Evolutionary conservation across 1,139 yeast genomes (phyloP), one percentile per base, ranked within the genome.

Genomic region (Candida tunisiensis): DNA sequence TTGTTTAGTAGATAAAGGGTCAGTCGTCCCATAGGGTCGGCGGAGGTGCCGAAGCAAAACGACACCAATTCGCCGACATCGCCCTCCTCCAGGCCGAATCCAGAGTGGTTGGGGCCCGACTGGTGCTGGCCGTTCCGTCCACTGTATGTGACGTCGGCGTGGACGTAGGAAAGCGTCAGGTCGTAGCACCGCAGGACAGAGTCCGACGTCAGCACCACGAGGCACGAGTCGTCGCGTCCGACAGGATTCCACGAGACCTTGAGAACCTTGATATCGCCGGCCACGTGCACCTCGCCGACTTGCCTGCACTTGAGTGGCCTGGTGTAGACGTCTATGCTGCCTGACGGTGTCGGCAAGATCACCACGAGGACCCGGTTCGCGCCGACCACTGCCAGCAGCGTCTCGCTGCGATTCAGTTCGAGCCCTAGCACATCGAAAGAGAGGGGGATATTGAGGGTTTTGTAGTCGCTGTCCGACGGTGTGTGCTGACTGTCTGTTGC

Each of bases 1-100:
- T 51, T 40, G 13, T 64, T 60, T 29, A 67, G 37, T 3, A 69
- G 42, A 35, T 62, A 66, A 10, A 71, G 46, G 0, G 74, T 58
- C 23, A 71, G 35, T 8, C 45, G 43, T 1, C 65, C 65, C 12
- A 50, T 31, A n/a, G 47, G 38, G 2, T 49, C 45, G 0, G 57
- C 53, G 12, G 44, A 39, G 2, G 62, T 47, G 3, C 74, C 72
- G 35, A 70, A 64, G 2, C 60, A 39, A 12, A 71, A 60, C 0
- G 69, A 57, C 1, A 60, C 57, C 3, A 38, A 32, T 6, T 33
- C 31, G 15, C 27, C 25, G 1, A 26, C 27, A n/a, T 23, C 26
- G n/a, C 22, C 30, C 14, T 20, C n/a, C 5, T 20, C 11, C n/a
- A 20, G 13, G 20, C 22, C 10, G 25, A 23, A 14, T 25, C 27